Conservation (phyloP, 495 filamentous ascomycete species). For the Xylaria castorea region DNA sequence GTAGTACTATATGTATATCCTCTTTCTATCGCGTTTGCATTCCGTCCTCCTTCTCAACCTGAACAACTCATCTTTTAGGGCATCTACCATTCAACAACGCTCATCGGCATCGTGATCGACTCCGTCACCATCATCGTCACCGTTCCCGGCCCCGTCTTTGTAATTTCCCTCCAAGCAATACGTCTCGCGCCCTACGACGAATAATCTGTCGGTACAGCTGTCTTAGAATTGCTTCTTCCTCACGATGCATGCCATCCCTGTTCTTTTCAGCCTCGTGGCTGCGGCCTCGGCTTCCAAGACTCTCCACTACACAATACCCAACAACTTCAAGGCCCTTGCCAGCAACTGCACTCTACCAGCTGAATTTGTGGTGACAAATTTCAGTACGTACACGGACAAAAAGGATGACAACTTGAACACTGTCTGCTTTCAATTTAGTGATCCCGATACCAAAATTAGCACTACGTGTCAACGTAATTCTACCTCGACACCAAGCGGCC, state of each 20-base stretch:
- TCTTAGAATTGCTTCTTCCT: background rate
- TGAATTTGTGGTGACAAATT: slow-evolving; percentile 35
- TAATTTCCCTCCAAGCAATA: background rate
- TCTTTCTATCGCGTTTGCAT: background rate
- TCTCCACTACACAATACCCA: slow-evolving; percentile 26
- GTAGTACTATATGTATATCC: background rate
- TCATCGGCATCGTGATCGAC: background rate
- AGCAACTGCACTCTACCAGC: slow-evolving; percentile 34
- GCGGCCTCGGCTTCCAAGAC: slow-evolving; percentile 8
- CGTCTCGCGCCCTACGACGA: background rate
- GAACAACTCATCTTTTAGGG: background rate
- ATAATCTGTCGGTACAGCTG: background rate
- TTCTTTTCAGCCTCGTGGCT: slow-evolving; percentile 20
- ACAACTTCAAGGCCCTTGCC: slow-evolving; percentile 18
- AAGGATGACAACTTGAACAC: slow-evolving; percentile 24
- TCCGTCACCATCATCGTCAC: background rate
- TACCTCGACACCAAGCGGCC: slow-evolving; percentile 32
- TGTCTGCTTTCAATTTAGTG: slow-evolving; percentile 34
- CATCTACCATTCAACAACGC: background rate
- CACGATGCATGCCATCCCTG: slow-evolving; percentile 4
- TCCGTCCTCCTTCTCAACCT: slow-evolving; percentile 3
- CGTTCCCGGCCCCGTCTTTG: background rate
- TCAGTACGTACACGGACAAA: slow-evolving; percentile 32
- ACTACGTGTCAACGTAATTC: slow-evolving; percentile 36
- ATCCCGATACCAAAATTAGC: slow-evolving; percentile 35